These are phyloP conservation scores for Cicer chorassanicum DNA, from an alignment of 306 rosid species.

Conservation along the genomic window DNA sequence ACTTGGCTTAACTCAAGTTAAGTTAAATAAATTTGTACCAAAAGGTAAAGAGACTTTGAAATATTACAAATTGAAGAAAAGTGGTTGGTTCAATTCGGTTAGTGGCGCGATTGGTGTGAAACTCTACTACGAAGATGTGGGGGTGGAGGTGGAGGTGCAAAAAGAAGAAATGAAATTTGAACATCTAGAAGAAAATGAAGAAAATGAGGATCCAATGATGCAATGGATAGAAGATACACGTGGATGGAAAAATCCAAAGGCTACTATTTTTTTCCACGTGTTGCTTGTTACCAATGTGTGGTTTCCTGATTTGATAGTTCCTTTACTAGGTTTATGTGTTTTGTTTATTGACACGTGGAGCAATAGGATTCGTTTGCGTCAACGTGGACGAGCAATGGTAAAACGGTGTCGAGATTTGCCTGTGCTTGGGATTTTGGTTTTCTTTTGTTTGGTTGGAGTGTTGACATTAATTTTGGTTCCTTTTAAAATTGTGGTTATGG, in stretches of 20 bases:
- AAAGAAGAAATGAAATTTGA: too few relatives aligned
- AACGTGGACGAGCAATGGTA: constrained; percentile 72
- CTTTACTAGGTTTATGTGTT: constrained; percentile 59
- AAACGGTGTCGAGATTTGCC: constrained; percentile 75
- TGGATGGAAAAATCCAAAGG: constrained; percentile 75
- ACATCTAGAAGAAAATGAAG: too few relatives aligned
- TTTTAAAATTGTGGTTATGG: constrained; percentile 72
- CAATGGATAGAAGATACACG: constrained; percentile 75
- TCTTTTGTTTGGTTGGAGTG: constrained; percentile 66
- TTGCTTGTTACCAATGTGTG: constrained; percentile 68
- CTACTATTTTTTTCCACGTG: constrained; percentile 71
- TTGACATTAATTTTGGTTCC: constrained; percentile 57
- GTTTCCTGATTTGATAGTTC: constrained; percentile 82
- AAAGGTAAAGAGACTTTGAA: too few relatives aligned
- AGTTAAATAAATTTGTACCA: too few relatives aligned
- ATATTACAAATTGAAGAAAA: too few relatives aligned
- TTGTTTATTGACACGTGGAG: constrained; percentile 71
- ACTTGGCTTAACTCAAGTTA: too few relatives aligned
- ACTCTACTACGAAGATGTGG: constrained; percentile 61
- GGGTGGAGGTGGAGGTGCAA: not conserved
- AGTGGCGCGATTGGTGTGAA: constrained; percentile 77
- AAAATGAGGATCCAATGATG: not conserved
- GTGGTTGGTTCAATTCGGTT: constrained; percentile 46
- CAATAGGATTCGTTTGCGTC: constrained; percentile 56
- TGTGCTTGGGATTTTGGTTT: constrained; percentile 72